Base-by-base conservation (phyloP, 2,329 filamentous ascomycete genomes). In the Penicillium sp. region DNA sequence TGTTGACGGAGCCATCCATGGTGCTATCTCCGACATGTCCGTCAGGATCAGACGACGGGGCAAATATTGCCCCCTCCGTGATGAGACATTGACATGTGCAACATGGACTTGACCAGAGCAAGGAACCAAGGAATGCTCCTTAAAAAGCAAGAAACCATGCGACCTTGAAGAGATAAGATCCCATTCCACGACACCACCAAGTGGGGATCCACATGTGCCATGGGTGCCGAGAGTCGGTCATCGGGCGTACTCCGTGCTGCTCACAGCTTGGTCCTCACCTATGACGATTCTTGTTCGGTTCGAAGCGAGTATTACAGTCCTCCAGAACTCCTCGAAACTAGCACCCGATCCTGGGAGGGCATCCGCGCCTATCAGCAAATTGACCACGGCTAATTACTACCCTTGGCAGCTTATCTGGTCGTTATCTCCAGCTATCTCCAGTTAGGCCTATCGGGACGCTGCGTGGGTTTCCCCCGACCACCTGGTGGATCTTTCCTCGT, bases 301-400 rank as follows among this genome's bases (percentile, higher is more conserved):
- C 43, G 43, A 46, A 46, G 43, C 43, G 43, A 46, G 24, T 27
- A 7, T 46, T 11, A 2, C 40, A 24, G n/a, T 22, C 11, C 19
- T 24, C 40, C 40, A 22, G 40, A 19, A 41, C 9, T 18, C 11
- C 19, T 24, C 40, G 11, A 41, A 13, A 19, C 9, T 7, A 13
- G 18, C 39, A 41, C 18, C 39, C 31, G 31, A 18, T 19, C 3
- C 18, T 22, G 39, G 18, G 37, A 18, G 18, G 10, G 41, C 14
- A 46, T 11, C 41, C 33, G 50, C 55, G 58, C 52, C 53, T 58
- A 66, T 61, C 58, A 61, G 36, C 43, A 58, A n/a, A 69, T 14
- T 71, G 68, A 71, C 69, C 66, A 70, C 58, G 67, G 63, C 61
- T 60, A 70, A 71, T 71, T 66, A 71, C 68, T 62, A 60, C 53